Evolutionary conservation across 2,329 filamentous ascomycete species (phyloP).

Genomic region (Penicillium sclerotiorum): DNA sequence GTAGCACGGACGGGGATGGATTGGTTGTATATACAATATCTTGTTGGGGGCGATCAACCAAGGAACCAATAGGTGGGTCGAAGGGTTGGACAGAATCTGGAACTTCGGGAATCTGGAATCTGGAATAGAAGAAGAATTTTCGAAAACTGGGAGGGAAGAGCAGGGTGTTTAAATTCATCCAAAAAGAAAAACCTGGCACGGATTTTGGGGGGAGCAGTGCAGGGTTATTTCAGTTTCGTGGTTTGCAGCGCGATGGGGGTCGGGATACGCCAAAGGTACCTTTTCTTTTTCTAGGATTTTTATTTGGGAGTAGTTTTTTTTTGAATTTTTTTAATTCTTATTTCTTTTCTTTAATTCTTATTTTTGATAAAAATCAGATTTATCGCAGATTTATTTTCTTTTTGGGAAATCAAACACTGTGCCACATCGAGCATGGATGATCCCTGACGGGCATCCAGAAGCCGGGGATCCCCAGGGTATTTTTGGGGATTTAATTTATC

Average conservation of each 20-base stretch:
- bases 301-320: neutral
- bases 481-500: neutral
- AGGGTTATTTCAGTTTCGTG: slow-evolving; percentile 21
- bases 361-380: neutral
- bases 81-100: slow-evolving; percentile 5
- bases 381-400: neutral
- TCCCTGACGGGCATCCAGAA: slow-evolving; percentile 19
- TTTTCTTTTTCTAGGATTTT: neutral
- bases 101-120: neutral
- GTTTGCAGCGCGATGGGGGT: slow-evolving; percentile 15
- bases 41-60: slow-evolving; percentile 1
- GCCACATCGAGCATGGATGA: slow-evolving; percentile 22
- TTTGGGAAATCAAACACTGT: slow-evolving; percentile 7
- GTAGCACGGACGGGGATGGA: slow-evolving; percentile 18
- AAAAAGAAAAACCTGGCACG: neutral
- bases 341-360: neutral
- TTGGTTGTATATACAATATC: slow-evolving; percentile 24
- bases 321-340: neutral
- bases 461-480: slow-evolving; percentile 19
- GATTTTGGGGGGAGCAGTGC: slow-evolving; percentile 3
- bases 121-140: slow-evolving; percentile 1
- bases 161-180: slow-evolving; percentile 14
- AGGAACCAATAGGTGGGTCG: neutral
- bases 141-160: slow-evolving; percentile 1
- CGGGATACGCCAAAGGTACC: neutral